Base-by-base conservation (phyloP, 2,329 filamentous ascomycete genomes). In the Nigrospora oryzae region DNA sequence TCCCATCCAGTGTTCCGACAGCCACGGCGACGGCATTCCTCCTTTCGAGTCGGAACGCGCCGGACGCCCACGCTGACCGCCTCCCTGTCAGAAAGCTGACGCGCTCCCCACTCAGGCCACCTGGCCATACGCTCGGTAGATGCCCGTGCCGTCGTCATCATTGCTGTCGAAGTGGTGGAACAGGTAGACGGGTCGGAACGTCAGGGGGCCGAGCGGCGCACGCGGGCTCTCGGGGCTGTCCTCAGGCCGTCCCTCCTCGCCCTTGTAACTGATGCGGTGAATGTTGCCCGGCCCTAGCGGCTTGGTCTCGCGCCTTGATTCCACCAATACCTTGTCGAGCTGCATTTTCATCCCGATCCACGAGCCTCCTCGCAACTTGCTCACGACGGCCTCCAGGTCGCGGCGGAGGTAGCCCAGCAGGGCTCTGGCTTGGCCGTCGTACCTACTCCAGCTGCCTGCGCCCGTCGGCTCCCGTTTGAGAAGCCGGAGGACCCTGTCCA, bases 331-430 rank as follows among this genome's bases (percentile, higher is more conserved):
- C 16, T 41, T 41, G 31, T 41, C 39, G 17, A 41, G 39, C 39
- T 19, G 15, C 16, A 33, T 19, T 19, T 41, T 41, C 16, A 19
- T 41, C 31, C 31, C 15, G 12, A 33, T 33, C 39, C 39, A 41
- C 31, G 31, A 34, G 31, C 34, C 34, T 12, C 39, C 34, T 12
- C n/a, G 33, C 11, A 33, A 16, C 16, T 23, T 16, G 15, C 23
- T 10, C 23, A 41, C 7, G 39, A 41, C 31, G 31, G 32, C 34
- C 16, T 41, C 39, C 5, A 41, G 23, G 8, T 41, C 39, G 31
- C 39, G 39, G 39, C 39, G 23, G 39, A 41, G 39, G 31, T 34
- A 41, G 39, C 39, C 31, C 39, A 41, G 32, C 31, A 41, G 34
- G 39, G 34, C 34, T 2, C 31, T 4, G 4, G 39, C 39, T 19